A percentile compares a stretch with the other conserved stretches of the same genome.
Evolutionary conservation across 139 green algal species (phyloP).

Genomic region (Micractinium conductrix): DNA sequence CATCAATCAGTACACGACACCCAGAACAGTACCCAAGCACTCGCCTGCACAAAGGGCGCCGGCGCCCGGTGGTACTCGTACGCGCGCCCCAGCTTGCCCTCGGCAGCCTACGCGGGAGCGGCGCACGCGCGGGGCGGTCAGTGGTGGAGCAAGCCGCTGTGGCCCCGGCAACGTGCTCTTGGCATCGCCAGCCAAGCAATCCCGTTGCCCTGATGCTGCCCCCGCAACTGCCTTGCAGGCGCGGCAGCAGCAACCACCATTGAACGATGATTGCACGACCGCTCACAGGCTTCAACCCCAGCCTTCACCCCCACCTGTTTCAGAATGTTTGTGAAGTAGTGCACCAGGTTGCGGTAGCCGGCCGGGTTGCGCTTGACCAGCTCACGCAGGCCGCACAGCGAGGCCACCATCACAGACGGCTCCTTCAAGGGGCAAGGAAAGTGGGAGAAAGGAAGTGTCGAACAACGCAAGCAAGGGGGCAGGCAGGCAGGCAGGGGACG

Average conservation of each 20-base stretch:
- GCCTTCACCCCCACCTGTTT: slow-evolving; percentile 80
- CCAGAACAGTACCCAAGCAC: too few relatives aligned
- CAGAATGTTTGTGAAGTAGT: slow-evolving; percentile 93
- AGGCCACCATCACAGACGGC: slow-evolving; percentile 93
- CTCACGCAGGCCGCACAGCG: slow-evolving; percentile 91
- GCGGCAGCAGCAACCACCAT: too few relatives aligned
- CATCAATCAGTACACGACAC: too few relatives aligned
- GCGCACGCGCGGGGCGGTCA: too few relatives aligned
- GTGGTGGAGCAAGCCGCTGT: not conserved
- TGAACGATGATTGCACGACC: too few relatives aligned
- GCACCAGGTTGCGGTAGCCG: slow-evolving; percentile 88
- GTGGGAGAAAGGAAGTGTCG: not conserved
- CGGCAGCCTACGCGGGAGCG: slow-evolving; percentile 61
- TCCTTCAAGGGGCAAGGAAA: slow-evolving; percentile 66
- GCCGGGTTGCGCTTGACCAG: slow-evolving; percentile 65
- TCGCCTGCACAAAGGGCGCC: slow-evolving; percentile 98
- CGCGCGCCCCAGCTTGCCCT: slow-evolving; percentile 88
- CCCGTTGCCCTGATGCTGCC: too few relatives aligned
- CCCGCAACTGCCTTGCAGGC: too few relatives aligned
- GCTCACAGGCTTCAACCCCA: too few relatives aligned
- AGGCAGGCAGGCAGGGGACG: too few relatives aligned
- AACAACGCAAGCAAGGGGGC: too few relatives aligned
- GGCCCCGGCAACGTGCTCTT: not conserved
- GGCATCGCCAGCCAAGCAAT: not conserved
- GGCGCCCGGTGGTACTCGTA: slow-evolving; percentile 97